Evolutionary conservation across 2,329 filamentous ascomycete species (phyloP).

Genomic region (Aspergillus udagawae): DNA sequence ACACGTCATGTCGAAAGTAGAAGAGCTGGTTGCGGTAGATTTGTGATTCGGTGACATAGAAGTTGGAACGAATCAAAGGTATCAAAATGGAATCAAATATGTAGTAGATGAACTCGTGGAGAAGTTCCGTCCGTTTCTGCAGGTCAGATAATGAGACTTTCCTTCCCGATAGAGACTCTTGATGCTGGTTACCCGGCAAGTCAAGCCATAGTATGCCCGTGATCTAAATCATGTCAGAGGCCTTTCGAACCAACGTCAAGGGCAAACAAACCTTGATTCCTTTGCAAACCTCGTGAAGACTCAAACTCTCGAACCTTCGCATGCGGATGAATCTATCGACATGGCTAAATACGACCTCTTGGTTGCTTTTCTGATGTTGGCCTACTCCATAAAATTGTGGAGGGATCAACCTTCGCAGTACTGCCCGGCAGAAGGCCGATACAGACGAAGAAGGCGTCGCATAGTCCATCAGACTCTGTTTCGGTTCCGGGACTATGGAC

Average conservation of each 20-base stretch:
- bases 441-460: conserved; percentile 66
- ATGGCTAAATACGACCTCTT: conserved; percentile 56
- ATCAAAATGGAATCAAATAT: conserved; percentile 88
- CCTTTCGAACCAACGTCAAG: background rate
- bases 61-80: conserved; percentile 79
- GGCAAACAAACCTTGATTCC: conserved; percentile 62
- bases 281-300: conserved; percentile 72
- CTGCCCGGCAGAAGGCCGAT: conserved; percentile 81
- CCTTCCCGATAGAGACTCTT: conserved; percentile 21
- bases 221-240: conserved; percentile 48
- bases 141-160: conserved; percentile 69
- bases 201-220: conserved; percentile 69
- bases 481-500: conserved; percentile 11
- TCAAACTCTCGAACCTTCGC: conserved; percentile 75
- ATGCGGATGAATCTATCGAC: conserved; percentile 75
- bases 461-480: conserved; percentile 56
- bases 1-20: conserved; percentile 92
- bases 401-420: conserved; percentile 69
- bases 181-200: conserved; percentile 43
- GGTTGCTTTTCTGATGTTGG: conserved; percentile 56
- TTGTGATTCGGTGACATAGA: conserved; percentile 91
- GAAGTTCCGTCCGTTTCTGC: conserved; percentile 71
- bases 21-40: conserved; percentile 75
- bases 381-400: conserved; percentile 67
- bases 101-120: conserved; percentile 86